Evolutionary conservation across 1,284 basidiomycete species (phyloP), one percentile per base, ranked within the genome.

Genomic region (Tylopilus orsonianus): DNA sequence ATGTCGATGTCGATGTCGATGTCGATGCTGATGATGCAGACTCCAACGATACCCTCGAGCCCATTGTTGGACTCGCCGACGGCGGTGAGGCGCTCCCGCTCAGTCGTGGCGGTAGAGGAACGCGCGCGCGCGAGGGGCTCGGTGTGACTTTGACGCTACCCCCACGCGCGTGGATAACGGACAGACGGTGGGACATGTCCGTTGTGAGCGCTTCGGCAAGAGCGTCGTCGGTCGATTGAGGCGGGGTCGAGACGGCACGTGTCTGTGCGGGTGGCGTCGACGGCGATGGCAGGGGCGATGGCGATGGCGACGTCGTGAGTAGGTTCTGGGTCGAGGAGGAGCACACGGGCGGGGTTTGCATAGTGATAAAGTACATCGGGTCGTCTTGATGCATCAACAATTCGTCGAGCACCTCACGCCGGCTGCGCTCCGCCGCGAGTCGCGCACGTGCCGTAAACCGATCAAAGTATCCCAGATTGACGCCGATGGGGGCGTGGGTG

Each of bases 321-420:
- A 9, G 5, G 12, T 27, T 19, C 6, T 34, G 14, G 0, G 42
- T 18, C n/a, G 8, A 12, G 14, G 34, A 26, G 6, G 22, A 7
- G 22, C 9, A 2, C 9, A n/a, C 8, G 9, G 19, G 30, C 1
- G 41, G 24, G 2, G 27, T 27, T 1, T 23, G 50, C 32, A 43
- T 38, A 49, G 56, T 8, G 41, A 74, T 49, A 66, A 81, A 86
- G 57, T 79, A 83, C 55, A 87, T 61, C 1, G 85, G 85, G 61
- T 87, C 83, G 41, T 85, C 80, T 61, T 87, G 77, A 52, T 85
- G 77, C 50, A 73, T 58, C 33, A 87, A 59, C 26, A 89, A 60
- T 59, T 88, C 84, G 42, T 85, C 79, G 43, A 88, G 64, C 3
- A 86, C 67, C 18, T 68, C 72, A 40, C 71, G 69, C 50, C 75